These are phyloP conservation scores for Pyrus betulifolia DNA, from an alignment of 306 rosid genomes.

Conservation along the genomic window DNA sequence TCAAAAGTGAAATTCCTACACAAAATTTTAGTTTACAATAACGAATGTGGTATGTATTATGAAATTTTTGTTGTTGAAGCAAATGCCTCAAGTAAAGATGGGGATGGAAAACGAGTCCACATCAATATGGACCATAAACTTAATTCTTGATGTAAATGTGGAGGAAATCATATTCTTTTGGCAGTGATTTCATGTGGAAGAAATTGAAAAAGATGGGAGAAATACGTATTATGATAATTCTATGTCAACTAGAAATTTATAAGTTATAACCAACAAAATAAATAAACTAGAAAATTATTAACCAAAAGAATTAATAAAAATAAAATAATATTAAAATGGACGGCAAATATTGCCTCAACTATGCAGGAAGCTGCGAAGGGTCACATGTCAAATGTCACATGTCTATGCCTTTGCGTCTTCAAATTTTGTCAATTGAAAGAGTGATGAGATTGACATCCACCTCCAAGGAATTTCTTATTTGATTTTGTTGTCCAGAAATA, in stretches of 20 bases:
- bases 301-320: not conserved
- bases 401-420: not conserved
- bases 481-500: not conserved
- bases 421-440: not conserved
- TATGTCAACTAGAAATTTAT: slow-evolving; percentile 7
- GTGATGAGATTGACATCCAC: not conserved
- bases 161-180: not conserved
- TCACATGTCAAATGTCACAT: not conserved
- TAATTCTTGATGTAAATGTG: not conserved
- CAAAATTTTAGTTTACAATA: not conserved
- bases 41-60: not conserved
- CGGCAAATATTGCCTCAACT: not conserved
- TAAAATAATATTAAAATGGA: not conserved
- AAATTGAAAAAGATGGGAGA: not conserved
- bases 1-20: no score
- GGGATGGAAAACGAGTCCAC: not conserved
- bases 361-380: not conserved
- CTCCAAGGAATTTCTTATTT: no score
- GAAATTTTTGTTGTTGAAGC: no score
- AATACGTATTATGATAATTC: not conserved
- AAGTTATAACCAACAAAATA: not conserved
- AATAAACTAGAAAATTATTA: not conserved
- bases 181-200: not conserved
- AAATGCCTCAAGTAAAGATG: not conserved
- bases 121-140: not conserved